phyloP scores from a whole-genome alignment of 495 filamentous ascomycete genomes.

The Cenococcum geophilum region DNA sequence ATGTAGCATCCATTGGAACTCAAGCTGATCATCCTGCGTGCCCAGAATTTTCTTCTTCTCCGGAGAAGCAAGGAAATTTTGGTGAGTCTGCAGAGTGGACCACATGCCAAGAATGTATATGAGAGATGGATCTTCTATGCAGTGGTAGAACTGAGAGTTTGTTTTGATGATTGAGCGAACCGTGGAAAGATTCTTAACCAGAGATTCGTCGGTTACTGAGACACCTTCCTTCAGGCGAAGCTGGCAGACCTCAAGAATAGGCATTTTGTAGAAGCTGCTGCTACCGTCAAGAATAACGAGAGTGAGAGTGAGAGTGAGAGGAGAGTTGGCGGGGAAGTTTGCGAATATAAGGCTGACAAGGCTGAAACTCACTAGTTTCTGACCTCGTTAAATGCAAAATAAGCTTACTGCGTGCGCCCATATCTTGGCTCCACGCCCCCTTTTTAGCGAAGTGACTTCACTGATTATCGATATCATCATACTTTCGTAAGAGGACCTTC shows the following conservation, averaged over 20 bases:
- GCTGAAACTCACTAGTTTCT: neutral
- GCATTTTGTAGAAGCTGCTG: constrained; percentile 15
- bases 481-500: no score
- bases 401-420: no score
- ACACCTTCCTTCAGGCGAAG: constrained; percentile 18
- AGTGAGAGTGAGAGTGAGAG: no score
- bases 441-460: no score
- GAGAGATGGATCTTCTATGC: constrained; percentile 23
- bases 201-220: constrained; percentile 7
- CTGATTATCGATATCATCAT: no score
- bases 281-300: no score
- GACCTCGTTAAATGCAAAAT: neutral
- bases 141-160: constrained; percentile 25
- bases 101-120: constrained; percentile 29
- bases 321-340: no score
- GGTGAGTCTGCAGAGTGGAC: constrained; percentile 23
- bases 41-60: constrained; percentile 21
- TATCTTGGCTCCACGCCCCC: no score
- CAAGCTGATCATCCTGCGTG: constrained; percentile 20
- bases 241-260: constrained; percentile 22
- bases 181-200: constrained; percentile 24
- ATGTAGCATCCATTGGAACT: constrained; percentile 24
- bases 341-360: neutral
- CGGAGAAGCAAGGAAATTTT: constrained; percentile 22
- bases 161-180: constrained; percentile 21